These are phyloP conservation scores for Jacaranda mimosifolia DNA, from an alignment of 257 asterid species.

Conservation along the genomic window DNA sequence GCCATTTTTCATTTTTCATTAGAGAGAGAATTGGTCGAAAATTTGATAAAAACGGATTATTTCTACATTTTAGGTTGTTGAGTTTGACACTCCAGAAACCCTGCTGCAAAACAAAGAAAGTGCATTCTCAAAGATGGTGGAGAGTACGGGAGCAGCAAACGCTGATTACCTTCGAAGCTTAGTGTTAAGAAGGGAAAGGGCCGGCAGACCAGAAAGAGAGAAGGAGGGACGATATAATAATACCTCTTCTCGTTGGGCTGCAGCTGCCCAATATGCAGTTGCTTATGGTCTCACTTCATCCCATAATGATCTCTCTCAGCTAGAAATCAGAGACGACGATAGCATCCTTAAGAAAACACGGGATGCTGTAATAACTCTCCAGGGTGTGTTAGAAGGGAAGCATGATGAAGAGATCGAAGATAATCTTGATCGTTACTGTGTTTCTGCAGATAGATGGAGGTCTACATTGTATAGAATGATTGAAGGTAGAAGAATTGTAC, in stretches of 20 bases:
- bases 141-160: constrained; percentile 93
- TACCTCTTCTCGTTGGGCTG: constrained; percentile 92
- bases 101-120: constrained; percentile 73
- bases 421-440: constrained; percentile 69
- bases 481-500: constrained; percentile 64
- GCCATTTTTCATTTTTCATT: constrained; percentile 12
- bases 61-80: constrained; percentile 62
- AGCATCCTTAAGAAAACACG: constrained; percentile 77
- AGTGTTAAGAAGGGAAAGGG: constrained; percentile 55
- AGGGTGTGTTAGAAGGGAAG: constrained; percentile 92
- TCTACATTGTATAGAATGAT: constrained; percentile 80
- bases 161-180: constrained; percentile 85
- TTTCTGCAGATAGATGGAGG: constrained; percentile 93
- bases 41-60: too few relatives aligned
- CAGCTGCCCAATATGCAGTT: constrained; percentile 90
- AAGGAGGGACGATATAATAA: constrained; percentile 41
- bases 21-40: too few relatives aligned
- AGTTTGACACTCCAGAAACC: constrained; percentile 78
- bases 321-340: constrained; percentile 63
- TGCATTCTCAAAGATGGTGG: constrained; percentile 95
- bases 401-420: constrained; percentile 79
- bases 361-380: constrained; percentile 90
- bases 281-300: constrained; percentile 88
- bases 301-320: constrained; percentile 77
- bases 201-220: constrained; percentile 45